Evolutionary conservation across 768 basidiomycete genomes (phyloP).

Genomic region (Agrocybe praecox): DNA sequence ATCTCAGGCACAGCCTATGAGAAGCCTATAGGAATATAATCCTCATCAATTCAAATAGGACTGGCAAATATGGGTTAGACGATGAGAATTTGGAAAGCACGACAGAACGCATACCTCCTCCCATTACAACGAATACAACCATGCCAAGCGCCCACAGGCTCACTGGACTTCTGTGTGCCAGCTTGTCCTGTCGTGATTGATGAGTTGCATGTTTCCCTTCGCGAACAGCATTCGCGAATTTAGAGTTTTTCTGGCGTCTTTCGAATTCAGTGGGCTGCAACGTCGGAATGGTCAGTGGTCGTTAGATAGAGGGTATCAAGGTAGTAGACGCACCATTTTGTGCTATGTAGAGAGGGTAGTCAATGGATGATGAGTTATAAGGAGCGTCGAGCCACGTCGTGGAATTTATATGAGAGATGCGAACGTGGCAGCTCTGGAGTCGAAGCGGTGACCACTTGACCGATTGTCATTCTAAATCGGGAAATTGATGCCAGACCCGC

Average conservation of each 20-base stretch:
- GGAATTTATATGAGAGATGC: slow-evolving; percentile 14
- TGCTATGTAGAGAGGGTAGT: slow-evolving; percentile 6
- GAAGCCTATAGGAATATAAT: slow-evolving; percentile 55
- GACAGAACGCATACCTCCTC: slow-evolving; percentile 63
- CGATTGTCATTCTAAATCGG: slow-evolving; percentile 11
- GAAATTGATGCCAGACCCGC: background rate
- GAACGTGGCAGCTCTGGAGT: slow-evolving; percentile 24
- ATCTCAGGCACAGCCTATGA: background rate
- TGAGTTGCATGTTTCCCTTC: slow-evolving; percentile 78
- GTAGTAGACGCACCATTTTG: slow-evolving; percentile 28
- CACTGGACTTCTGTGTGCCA: slow-evolving; percentile 75
- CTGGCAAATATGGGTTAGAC: slow-evolving; percentile 36
- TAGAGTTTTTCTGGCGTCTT: slow-evolving; percentile 76
- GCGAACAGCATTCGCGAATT: slow-evolving; percentile 75
- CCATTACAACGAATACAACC: slow-evolving; percentile 77
- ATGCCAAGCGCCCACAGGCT: slow-evolving; percentile 73
- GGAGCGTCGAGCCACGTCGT: slow-evolving; percentile 12
- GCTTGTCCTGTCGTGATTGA: slow-evolving; percentile 68
- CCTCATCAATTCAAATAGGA: slow-evolving; percentile 71
- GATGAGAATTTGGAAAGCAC: background rate
- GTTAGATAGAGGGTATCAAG: background rate
- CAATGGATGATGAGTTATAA: slow-evolving; percentile 13
- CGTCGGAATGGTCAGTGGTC: background rate
- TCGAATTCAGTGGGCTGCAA: slow-evolving; percentile 80
- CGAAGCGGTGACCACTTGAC: slow-evolving; percentile 8